phyloP scores from a whole-genome alignment of 2,329 filamentous ascomycete genomes.

The Botrytis elliptica region DNA sequence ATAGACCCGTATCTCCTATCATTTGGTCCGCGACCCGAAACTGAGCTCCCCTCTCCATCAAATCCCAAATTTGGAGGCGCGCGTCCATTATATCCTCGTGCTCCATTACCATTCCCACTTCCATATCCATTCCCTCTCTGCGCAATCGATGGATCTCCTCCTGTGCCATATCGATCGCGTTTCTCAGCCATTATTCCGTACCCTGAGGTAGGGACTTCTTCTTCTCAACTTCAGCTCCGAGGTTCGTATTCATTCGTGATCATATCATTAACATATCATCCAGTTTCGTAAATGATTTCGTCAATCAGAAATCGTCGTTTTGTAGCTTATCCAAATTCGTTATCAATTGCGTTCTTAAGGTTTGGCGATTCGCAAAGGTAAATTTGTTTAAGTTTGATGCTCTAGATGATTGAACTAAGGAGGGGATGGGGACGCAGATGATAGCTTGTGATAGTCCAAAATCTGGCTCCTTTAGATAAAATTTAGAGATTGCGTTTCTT shows the following conservation, averaged over 20 bases:
- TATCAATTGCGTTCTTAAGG: neutral
- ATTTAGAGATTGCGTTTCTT: constrained; percentile 14
- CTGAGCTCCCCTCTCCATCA: neutral
- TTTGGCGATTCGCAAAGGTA: constrained; percentile 3
- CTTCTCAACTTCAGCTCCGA: constrained; percentile 21
- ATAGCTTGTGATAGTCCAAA: constrained; percentile 1
- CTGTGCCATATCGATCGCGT: constrained; percentile 17
- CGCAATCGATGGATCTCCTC: constrained; percentile 17
- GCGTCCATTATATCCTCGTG: constrained; percentile 21
- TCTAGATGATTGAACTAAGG: constrained; percentile 1
- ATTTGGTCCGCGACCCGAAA: neutral
- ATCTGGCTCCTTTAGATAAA: constrained; percentile 17
- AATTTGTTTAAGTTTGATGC: neutral
- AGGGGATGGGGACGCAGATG: constrained; percentile 10
- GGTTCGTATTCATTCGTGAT: constrained; percentile 13
- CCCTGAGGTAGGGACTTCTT: constrained; percentile 19
- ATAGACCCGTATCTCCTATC: constrained; percentile 8
- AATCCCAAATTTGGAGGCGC: constrained; percentile 6
- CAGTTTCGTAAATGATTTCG: neutral
- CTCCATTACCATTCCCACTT: constrained; percentile 7
- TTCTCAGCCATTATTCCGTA: constrained; percentile 21
- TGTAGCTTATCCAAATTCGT: neutral
- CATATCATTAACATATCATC: constrained; percentile 19
- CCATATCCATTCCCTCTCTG: constrained; percentile 9
- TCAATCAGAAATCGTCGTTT: neutral